Evolutionary conservation across 495 filamentous ascomycete species (phyloP).

Genomic region (Staphylotrichum longicolle): DNA sequence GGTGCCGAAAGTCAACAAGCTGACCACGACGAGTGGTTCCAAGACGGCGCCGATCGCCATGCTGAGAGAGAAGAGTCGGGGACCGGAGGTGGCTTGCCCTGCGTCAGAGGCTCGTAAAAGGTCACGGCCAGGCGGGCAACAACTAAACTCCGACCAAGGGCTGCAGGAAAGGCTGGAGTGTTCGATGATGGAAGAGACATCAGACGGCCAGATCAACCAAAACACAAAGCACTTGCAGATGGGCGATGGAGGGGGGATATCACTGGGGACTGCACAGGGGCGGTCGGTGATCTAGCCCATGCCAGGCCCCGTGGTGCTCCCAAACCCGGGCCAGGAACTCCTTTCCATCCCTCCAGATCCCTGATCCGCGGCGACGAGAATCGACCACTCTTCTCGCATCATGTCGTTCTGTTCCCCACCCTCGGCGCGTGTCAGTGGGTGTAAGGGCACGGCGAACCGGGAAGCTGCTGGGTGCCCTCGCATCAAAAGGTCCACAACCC

Average conservation of each 20-base stretch:
- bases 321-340: too few species aligned
- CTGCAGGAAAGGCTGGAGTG: neutral
- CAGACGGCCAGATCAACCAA: too few species aligned
- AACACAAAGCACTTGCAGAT: too few species aligned
- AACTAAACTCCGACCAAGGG: too few species aligned
- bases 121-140: neutral
- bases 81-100: neutral
- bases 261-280: too few species aligned
- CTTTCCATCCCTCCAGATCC: too few species aligned
- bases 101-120: neutral
- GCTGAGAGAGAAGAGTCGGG: neutral
- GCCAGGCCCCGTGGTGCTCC: too few species aligned
- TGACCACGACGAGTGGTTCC: slow-evolving; percentile 37
- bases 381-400: neutral
- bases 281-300: too few species aligned
- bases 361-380: too few species aligned
- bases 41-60: slow-evolving; percentile 39
- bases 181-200: neutral
- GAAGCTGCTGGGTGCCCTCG: neutral
- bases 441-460: neutral
- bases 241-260: too few species aligned
- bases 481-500: too few species aligned
- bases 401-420: neutral
- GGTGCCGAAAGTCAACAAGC: slow-evolving; percentile 33
- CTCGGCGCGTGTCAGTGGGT: neutral